A percentile compares a stretch with the other conserved stretches of the same genome.
phyloP scores from a whole-genome alignment of 805 yeast species.

The Kodamaea lidongshanica region DNA sequence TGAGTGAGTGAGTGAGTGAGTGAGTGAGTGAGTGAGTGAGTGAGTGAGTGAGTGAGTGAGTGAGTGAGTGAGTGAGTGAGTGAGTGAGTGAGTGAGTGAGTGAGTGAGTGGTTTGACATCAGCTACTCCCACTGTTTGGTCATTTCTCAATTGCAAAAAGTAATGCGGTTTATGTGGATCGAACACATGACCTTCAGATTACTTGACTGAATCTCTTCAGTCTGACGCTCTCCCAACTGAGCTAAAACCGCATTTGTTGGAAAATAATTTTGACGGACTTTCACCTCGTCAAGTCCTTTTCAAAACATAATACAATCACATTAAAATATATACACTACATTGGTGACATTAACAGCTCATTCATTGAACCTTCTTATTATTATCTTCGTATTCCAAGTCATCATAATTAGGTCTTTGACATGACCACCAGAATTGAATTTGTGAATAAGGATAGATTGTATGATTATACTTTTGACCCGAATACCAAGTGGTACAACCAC shows the following conservation, averaged over 20 bases:
- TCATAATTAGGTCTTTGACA: slow-evolving; percentile 20
- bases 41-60: no score
- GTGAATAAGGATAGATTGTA: slow-evolving; percentile 33
- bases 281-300: neutral
- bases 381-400: slow-evolving; percentile 15
- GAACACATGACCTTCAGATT: slow-evolving; percentile 84
- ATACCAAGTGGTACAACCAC: slow-evolving; percentile 39
- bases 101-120: no score
- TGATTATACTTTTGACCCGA: slow-evolving; percentile 21
- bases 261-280: neutral
- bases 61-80: no score
- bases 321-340: neutral
- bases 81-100: no score
- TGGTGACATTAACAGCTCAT: no score
- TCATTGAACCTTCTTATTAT: no score
- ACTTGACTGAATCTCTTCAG: slow-evolving; percentile 23
- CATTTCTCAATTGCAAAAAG: slow-evolving; percentile 12
- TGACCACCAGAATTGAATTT: slow-evolving; percentile 23
- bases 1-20: no score
- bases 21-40: no score
- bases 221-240: slow-evolving; percentile 38
- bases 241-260: slow-evolving; percentile 26
- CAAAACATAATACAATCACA: neutral
- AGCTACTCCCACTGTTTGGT: no score
- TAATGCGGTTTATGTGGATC: slow-evolving; percentile 69